A percentile compares a stretch with the other conserved stretches of the same genome.
These are phyloP conservation scores for Solanum pennellii DNA, from an alignment of 257 asterid genomes.

Conservation along the genomic window DNA sequence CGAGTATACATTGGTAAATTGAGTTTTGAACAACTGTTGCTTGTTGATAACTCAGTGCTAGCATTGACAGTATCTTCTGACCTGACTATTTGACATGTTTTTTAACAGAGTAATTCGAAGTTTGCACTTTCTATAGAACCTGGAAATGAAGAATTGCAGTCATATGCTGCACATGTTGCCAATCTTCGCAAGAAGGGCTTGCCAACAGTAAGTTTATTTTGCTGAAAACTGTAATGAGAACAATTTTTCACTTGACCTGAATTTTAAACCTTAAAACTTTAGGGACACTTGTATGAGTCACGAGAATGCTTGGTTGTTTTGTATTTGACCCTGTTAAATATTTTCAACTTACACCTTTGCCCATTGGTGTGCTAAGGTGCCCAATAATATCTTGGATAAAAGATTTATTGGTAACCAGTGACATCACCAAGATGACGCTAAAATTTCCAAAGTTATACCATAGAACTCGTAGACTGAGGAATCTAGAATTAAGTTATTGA, in stretches of 20 bases:
- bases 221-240: not conserved
- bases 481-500: not conserved
- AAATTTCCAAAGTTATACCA: not conserved
- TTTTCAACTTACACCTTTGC: not conserved
- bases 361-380: not conserved
- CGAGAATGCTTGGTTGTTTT: not conserved
- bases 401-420: not conserved
- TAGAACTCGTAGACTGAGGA: not conserved
- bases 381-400: not conserved
- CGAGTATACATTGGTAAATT: constrained; percentile 73
- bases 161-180: constrained; percentile 57
- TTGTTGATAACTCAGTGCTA: not conserved
- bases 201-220: constrained; percentile 53
- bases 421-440: not conserved
- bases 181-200: constrained; percentile 63
- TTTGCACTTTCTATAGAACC: constrained; percentile 88
- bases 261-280: not conserved
- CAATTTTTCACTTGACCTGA: not conserved
- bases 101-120: constrained; percentile 79
- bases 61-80: not conserved
- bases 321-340: not conserved
- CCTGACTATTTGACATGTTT: constrained; percentile 4
- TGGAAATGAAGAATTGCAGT: constrained; percentile 57
- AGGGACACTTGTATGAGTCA: not conserved
- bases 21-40: not conserved